Evolutionary conservation across 2,329 filamentous ascomycete genomes (phyloP), one percentile per base, ranked within the genome.

Genomic region (Epichloe bromicola): DNA sequence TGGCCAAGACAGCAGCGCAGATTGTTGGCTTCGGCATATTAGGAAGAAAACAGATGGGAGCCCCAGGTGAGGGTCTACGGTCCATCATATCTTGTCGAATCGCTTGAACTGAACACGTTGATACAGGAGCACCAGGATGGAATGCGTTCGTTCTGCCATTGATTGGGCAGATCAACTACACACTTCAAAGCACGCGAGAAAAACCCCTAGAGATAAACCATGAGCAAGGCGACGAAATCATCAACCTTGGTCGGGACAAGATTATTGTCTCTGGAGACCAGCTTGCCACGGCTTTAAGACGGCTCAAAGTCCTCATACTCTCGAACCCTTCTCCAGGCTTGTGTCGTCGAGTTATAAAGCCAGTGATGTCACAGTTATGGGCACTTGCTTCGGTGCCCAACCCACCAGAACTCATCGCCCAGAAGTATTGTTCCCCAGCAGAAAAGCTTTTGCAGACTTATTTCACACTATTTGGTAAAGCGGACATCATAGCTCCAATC

Each of bases 291-390:
- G 74, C 79, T 1, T 60, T 88, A 2, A 70, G 67, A 34, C 73
- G 82, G 15, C 63, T 88, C 1, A 71, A 70, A 37, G 69, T 73
- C 1, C 65, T 88, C 1, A 61, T 82, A 1, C 69, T 76, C 19
- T 83, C 81, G 0, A 83, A 84, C 58, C 82, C 82, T 0, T 83
- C 85, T 51, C 79, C 82, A 0, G 81, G 81, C 0, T 65, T 87
- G 10, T 76, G 80, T 43, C 80, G 74, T 55, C 71, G 84, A 48
- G 67, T 88, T 1, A 63, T 86, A 2, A 67, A 70, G 3, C 78
- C 78, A 1, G 60, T 86, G 2, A 57, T 85, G 3, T 63, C 80
- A 4, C 75, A 82, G 1, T 66, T 88, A 0, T 88, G 84, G 84
- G 70, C 74, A 1, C 60, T 87, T 15, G 68, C 76, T 1, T 76